Evolutionary conservation across 768 basidiomycete species (phyloP).

Genomic region (Heimioporus sp.): DNA sequence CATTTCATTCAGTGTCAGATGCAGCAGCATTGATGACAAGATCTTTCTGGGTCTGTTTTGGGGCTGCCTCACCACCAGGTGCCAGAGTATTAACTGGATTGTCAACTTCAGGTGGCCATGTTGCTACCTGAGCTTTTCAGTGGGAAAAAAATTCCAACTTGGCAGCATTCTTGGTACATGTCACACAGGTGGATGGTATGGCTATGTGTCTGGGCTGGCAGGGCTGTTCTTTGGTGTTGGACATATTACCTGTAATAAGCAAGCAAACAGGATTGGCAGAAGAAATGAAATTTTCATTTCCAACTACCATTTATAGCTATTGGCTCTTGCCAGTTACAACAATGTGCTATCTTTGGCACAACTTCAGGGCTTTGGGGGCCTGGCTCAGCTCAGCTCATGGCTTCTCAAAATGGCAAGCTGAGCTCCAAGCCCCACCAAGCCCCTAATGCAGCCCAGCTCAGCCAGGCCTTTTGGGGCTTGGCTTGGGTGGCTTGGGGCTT

Average conservation of each 20-base stretch:
- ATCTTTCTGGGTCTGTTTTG: too few species aligned
- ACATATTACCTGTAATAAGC: background rate
- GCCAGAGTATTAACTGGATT: too few species aligned
- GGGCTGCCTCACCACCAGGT: too few species aligned
- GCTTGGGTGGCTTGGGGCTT: background rate
- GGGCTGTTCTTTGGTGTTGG: background rate
- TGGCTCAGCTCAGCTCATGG: background rate
- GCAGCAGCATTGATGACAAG: too few species aligned
- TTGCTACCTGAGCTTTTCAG: background rate
- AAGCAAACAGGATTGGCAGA: background rate
- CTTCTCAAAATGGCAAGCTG: background rate
- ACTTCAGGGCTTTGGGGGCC: slow-evolving; percentile 2
- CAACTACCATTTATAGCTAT: background rate
- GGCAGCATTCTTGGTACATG: background rate
- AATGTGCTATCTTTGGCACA: background rate
- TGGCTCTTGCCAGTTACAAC: background rate
- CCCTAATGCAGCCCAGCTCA: background rate
- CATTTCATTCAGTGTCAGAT: too few species aligned
- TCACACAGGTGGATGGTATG: background rate
- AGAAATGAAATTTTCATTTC: background rate
- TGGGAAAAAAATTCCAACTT: slow-evolving; percentile 1
- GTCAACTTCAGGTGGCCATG: background rate
- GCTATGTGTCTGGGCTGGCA: background rate
- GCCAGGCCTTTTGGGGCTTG: background rate
- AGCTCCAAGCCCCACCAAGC: background rate